Evolutionary conservation across 352 stramenopile species (phyloP), one percentile per base, ranked within the genome.

Genomic region (Pythium brachiatum): DNA sequence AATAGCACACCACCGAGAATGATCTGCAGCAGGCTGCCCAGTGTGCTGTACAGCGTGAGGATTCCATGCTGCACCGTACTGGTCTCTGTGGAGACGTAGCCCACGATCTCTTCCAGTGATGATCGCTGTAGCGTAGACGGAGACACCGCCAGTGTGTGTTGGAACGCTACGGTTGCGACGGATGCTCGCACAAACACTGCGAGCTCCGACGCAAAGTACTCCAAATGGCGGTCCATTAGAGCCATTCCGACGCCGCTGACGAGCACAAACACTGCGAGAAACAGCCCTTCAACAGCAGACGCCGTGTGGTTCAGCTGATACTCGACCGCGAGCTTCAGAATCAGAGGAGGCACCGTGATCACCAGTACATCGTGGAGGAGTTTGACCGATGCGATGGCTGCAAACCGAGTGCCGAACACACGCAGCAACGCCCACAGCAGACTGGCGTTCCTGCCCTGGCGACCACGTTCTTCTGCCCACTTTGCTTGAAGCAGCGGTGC

Each of bases 21-120:
- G 51, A 89, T 82, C 67, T 91, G 83, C 61, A 86, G 83, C 3
- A 73, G 57, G 7, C 89, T 84, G 18, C 60, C 60, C 18, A 51
- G 0, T 13, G 46, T 13, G 34, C 13, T 29, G 21, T 50, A 51
- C 9, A 60, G n/a, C 25, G 44, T 47, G 8, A 61, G 23, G 4
- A 67, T 16, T 47, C 60, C 60, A 43, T 98, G 86, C 62, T 98
- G 94, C 32, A 99, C 75, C 7, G 89, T 79, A 70, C 97, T 78
- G 7, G 94, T 90, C 73, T 99, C 96, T 62, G 98, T 97, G 7
- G 90, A 96, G 75, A 98, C 97, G 21, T 98, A 81, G 66, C 98
- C 98, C 7, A 92, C 94, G 64, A 99, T 98, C 74, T 98, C 90
- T 34, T 95, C 96, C 15, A 89, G 76, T 26, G 79, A 87, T 31